A percentile compares a stretch with the other conserved stretches of the same genome.
Evolutionary conservation across 2,329 filamentous ascomycete species (phyloP).

Genomic region (Tolypocladium amazonense): DNA sequence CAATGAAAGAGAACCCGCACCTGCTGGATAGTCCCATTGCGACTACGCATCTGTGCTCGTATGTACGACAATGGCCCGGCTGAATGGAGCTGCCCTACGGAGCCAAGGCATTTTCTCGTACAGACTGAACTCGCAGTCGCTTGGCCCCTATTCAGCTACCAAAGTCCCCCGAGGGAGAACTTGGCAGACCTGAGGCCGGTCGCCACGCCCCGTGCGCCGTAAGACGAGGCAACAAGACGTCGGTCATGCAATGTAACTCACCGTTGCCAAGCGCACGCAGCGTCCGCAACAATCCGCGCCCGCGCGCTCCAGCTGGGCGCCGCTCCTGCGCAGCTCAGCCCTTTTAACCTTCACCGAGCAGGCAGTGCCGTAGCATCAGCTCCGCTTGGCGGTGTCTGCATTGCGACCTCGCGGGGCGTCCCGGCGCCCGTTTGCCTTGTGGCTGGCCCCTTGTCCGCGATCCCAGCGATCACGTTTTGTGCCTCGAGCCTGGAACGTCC

Average conservation of each 20-base stretch:
- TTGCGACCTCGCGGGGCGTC: neutral
- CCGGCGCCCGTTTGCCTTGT: neutral
- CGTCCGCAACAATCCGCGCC: neutral
- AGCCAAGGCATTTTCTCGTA: too few relatives aligned
- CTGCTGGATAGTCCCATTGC: neutral
- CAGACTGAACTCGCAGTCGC: too few relatives aligned
- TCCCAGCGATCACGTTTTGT: neutral
- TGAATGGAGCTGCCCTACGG: neutral
- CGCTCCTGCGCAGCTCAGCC: neutral
- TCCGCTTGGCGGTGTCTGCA: neutral
- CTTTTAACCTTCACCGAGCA: too few relatives aligned
- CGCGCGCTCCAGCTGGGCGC: neutral
- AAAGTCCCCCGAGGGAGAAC: neutral
- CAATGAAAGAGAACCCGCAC: neutral
- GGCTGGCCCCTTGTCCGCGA: neutral
- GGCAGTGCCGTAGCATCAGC: neutral
- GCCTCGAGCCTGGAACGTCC: neutral
- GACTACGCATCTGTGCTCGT: too few relatives aligned
- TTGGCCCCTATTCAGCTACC: too few relatives aligned
- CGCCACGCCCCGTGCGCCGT: neutral
- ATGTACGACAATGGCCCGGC: neutral
- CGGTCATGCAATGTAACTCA: neutral
- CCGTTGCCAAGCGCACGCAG: neutral
- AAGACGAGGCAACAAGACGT: neutral
- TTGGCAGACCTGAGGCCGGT: neutral